Evolutionary conservation across 2,329 filamentous ascomycete species (phyloP), one percentile per base, ranked within the genome.

Genomic region (Alternaria sp.): DNA sequence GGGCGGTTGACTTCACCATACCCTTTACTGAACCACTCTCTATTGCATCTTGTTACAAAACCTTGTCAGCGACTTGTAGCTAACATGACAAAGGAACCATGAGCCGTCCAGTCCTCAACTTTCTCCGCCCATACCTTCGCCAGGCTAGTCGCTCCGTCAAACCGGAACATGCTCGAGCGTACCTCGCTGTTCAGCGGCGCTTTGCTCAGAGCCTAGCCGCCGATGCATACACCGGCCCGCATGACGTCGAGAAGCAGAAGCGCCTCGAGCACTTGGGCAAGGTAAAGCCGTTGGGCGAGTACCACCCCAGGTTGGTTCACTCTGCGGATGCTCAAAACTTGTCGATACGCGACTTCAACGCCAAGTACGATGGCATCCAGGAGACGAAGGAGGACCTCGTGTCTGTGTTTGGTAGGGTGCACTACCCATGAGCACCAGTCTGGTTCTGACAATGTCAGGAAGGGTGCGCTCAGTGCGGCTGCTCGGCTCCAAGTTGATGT

Each of bases 401-500:
- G 36, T 75, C 73, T 30, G 73, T 80, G 6, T 71, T 79, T 54
- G 79, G 78, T 80, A 79, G 57, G 73, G 49, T 46, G 15, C 11
- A 36, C 25, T 19, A 21, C 45, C 15, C 10, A 21, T 47, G 28
- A 52, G 23, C n/a, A 40, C 21, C 40, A 13, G 21, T 23, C 50
- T 49, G 43, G 26, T 59, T 64, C 71, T 81, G 68, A 81, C 68
- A 57, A 66, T 59, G 76, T 77, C 83, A 90, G 93, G 93, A 80
- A 93, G 93, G 77, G 85, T 97, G 67, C 85, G 86, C 73, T 89
- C 89, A 50, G 87, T 91, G 75, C 91, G 93, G 66, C 84, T 87
- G 51, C 86, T 89, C 58, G 90, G 94, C 69, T 90, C 88, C 71
- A 93, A 91, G 80, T 88, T 99, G 71, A 84, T 93, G 67, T 99